Evolutionary conservation across 306 rosid genomes (phyloP).

Genomic region (Vigna mungo): DNA sequence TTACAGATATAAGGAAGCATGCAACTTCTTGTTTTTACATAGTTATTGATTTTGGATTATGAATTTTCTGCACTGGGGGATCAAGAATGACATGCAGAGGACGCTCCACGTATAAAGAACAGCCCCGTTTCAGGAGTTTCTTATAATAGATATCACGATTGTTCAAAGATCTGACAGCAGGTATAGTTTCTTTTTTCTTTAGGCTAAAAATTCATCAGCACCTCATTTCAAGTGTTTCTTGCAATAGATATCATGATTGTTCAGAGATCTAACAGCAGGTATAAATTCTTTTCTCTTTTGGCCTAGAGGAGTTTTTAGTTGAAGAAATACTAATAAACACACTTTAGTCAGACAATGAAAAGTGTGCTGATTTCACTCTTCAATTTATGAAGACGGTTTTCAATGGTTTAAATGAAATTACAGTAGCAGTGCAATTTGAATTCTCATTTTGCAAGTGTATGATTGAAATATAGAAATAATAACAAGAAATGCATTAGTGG

Average conservation of each 20-base stretch:
- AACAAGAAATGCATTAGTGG: slow-evolving; percentile 6
- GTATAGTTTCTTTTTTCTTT: slow-evolving; percentile 23
- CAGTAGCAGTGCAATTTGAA: slow-evolving; percentile 19
- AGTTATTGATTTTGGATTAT: background rate
- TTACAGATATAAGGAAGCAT: background rate
- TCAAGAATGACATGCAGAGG: slow-evolving; percentile 18
- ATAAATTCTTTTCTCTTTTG: slow-evolving; percentile 16
- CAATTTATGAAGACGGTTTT: slow-evolving; percentile 1
- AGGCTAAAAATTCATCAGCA: slow-evolving; percentile 10
- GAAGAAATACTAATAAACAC: slow-evolving; percentile 28
- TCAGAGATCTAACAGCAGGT: slow-evolving; percentile 13
- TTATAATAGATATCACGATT: slow-evolving; percentile 14
- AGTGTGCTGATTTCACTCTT: background rate
- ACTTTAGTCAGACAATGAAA: background rate
- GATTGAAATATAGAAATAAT: slow-evolving; percentile 7
- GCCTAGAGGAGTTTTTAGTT: background rate
- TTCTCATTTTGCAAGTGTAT: slow-evolving; percentile 16
- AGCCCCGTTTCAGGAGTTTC: background rate
- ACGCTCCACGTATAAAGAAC: background rate
- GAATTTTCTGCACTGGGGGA: background rate
- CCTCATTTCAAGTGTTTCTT: background rate
- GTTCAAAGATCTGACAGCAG: slow-evolving; percentile 9
- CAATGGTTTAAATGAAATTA: background rate
- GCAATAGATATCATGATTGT: slow-evolving; percentile 3
- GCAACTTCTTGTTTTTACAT: background rate